phyloP scores from a whole-genome alignment of 1,139 yeast species.

The Pichia terricola region DNA sequence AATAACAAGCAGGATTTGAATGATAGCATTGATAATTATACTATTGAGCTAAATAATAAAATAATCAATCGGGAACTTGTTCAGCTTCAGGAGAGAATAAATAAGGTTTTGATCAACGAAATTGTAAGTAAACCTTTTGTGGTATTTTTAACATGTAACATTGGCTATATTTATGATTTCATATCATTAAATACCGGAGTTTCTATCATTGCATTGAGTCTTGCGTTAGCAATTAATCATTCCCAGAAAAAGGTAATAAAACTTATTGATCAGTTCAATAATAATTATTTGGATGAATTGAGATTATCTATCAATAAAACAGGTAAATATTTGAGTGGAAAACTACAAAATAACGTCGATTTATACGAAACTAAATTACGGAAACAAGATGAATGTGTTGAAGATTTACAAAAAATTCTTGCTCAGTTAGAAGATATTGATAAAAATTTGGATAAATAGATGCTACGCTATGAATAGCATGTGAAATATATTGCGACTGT shows the following conservation, averaged over 20 bases:
- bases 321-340: conserved; percentile 12
- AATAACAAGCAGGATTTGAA: background rate
- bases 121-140: conserved; percentile 22
- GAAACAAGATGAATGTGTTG: too few relatives aligned
- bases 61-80: conserved; percentile 20
- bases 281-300: conserved; percentile 21
- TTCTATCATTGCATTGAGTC: conserved; percentile 22
- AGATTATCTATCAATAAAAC: conserved; percentile 22
- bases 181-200: conserved; percentile 22
- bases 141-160: conserved; percentile 17
- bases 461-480: too few relatives aligned
- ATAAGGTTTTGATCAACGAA: conserved; percentile 17
- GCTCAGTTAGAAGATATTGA: too few relatives aligned
- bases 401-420: too few relatives aligned
- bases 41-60: conserved; percentile 15
- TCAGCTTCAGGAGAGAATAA: conserved; percentile 20
- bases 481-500: too few relatives aligned
- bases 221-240: conserved; percentile 21
- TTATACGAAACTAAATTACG: conserved; percentile 8
- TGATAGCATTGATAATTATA: conserved; percentile 10
- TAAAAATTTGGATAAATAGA: too few relatives aligned
- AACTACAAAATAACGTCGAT: conserved; percentile 14
- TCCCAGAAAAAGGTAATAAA: conserved; percentile 18
- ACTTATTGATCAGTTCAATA: conserved; percentile 17
- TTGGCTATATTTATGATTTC: conserved; percentile 23